Evolutionary conservation across 768 basidiomycete genomes (phyloP), one percentile per base, ranked within the genome.

Genomic region (Royoungia palumana): DNA sequence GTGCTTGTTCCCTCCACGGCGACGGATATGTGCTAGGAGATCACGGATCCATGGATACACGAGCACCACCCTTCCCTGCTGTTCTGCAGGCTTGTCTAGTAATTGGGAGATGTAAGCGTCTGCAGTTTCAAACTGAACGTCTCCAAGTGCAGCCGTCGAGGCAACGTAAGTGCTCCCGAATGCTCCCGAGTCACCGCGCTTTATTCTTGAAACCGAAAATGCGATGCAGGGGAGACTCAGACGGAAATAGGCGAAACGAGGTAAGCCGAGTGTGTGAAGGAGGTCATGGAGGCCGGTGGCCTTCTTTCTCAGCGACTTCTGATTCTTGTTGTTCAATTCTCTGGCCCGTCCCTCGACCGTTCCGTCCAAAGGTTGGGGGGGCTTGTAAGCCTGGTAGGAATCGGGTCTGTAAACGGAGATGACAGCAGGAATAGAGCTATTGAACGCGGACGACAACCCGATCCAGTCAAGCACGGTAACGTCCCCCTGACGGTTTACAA

Each of bases 391-490:
- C 11, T n/a, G 2, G 32, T 32, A 32, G 22, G 50, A 12, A 11
- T 6, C 14, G 14, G 32, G 32, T 32, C 16, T 16, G 41, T 60
- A 60, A 14, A 52, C 57, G 2, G 58, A 38, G 27, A 59, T 43
- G 0, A 48, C 17, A 10, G 58, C 46, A 12, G 58, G 58, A 2
- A 60, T 24, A 30, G 41, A 43, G 25, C 51, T 57, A 22, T 60
- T 39, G 21, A 61, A 60, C 14, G 20, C 40, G 1, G 59, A 60
- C 21, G 55, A 14, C 12, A 34, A 16, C 20, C 59, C 59, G 5
- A 51, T 7, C 59, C 59, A 60, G 47, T 60, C 59, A 4, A 60
- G 49, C n/a, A 56, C 55, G 7, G 49, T 46, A 11, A 27, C n/a
- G 7, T 57, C 59, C n/a, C 47, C 41, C 22, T 41, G 38, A 6